Percentiles rank a stretch among this genome's conserved stretches.
These are phyloP conservation scores for Scutellaria baicalensis DNA, from an alignment of 257 asterid genomes.

Conservation along the genomic window DNA sequence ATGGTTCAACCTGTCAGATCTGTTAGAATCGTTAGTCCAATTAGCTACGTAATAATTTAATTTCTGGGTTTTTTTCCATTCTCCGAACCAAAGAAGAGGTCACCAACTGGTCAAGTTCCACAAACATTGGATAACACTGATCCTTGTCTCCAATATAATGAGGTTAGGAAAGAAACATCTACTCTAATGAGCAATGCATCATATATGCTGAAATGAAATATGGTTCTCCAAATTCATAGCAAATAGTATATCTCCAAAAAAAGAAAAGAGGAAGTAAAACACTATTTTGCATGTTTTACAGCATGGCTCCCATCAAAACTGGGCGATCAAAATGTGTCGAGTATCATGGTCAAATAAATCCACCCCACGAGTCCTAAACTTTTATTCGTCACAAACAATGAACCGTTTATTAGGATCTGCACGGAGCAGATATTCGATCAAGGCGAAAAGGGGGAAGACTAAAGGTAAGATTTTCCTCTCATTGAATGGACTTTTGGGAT, in stretches of 20 bases:
- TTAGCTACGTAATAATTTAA: too few relatives aligned
- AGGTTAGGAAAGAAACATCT: background rate
- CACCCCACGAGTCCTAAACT: constrained; percentile 16
- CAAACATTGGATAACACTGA: too few relatives aligned
- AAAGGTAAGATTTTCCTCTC: constrained; percentile 22
- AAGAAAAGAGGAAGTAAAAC: constrained; percentile 1
- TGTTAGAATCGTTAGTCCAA: too few relatives aligned
- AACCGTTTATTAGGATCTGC: constrained; percentile 9
- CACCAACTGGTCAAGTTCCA: too few relatives aligned
- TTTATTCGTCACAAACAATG: constrained; percentile 20
- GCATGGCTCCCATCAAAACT: background rate
- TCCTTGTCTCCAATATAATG: background rate
- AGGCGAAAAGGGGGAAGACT: constrained; percentile 6
- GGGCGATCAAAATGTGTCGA: background rate
- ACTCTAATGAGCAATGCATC: background rate
- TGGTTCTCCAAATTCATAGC: constrained; percentile 12
- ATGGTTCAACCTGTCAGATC: too few relatives aligned
- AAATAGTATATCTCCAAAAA: background rate
- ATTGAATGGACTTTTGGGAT: constrained; percentile 44
- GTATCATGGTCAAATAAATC: constrained; percentile 11
- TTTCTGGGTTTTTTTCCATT: too few relatives aligned
- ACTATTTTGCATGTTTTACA: background rate
- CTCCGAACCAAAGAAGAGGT: too few relatives aligned
- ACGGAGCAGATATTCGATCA: background rate
- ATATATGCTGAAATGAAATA: background rate